Evolutionary conservation across 169 alveolate genomes (phyloP).

Genomic region (Cryptosporidium parvum): DNA sequence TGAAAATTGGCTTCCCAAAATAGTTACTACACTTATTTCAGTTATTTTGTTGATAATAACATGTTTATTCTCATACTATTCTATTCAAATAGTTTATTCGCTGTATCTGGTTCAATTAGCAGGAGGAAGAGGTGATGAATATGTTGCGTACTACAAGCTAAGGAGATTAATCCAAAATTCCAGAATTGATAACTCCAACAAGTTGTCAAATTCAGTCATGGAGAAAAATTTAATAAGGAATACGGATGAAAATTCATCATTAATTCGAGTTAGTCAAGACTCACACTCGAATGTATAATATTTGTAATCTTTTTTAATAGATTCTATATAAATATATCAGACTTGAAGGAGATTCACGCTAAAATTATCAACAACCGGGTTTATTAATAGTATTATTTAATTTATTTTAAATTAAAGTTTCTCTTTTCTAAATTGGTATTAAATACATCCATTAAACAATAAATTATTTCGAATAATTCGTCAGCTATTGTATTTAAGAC

Average conservation of each 20-base stretch:
- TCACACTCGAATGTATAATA: background rate
- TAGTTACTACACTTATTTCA: slow-evolving; percentile 11
- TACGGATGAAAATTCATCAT: slow-evolving; percentile 11
- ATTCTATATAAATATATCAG: too few relatives aligned
- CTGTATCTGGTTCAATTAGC: slow-evolving; percentile 70
- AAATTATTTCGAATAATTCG: too few relatives aligned
- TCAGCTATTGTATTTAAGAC: background rate
- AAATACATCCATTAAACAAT: too few relatives aligned
- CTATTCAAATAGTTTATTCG: slow-evolving; percentile 62
- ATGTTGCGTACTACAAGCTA: slow-evolving; percentile 28
- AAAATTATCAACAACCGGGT: too few relatives aligned
- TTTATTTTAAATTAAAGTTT: too few relatives aligned
- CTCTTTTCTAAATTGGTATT: too few relatives aligned
- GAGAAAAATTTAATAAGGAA: background rate
- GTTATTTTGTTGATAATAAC: background rate
- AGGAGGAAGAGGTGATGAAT: slow-evolving; percentile 76
- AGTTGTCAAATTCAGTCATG: background rate
- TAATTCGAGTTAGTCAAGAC: slow-evolving; percentile 29
- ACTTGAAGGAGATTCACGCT: background rate
- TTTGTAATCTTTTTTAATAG: background rate
- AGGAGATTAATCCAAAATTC: slow-evolving; percentile 36
- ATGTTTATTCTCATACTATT: slow-evolving; percentile 24
- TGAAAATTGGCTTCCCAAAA: background rate
- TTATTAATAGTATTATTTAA: too few relatives aligned
- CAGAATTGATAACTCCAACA: background rate